Evolutionary conservation across 371 early-diverging fungal species (phyloP), one percentile per base, ranked within the genome.

Genomic region (Mucor piriformis): DNA sequence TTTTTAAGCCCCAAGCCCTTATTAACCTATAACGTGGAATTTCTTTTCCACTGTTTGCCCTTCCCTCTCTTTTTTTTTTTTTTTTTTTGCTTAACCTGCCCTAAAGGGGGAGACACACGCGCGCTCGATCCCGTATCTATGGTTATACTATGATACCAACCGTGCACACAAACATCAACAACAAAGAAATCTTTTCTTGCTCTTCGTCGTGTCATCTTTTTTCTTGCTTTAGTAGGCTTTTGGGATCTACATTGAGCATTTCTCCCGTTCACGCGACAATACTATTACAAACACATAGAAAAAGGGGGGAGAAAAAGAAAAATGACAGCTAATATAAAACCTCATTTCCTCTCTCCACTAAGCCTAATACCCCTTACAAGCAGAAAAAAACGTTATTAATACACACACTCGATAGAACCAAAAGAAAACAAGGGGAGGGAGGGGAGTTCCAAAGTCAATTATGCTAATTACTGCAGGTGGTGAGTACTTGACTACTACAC

Each of bases 391-490:
- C 38, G 4, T 1, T 8, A 29, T 29, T 29, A 29, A 29, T 24
- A 24, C 3, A 23, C 5, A 16, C 3, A 44, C 29, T 29, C 29
- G 4, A 29, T 6, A 29, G 29, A 29, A 29, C 4, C 6, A 29
- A 29, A 29, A 29, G 29, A 29, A 29, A 29, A 29, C 29, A 8
- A 29, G 29, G 29, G 29, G 6, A 29, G 29, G 29, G 8, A 23
- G 46, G 46, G 15, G 24, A 3, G 23, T 46, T 46, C 24, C 13
- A 46, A 40, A 53, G 54, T 53, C 54, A 53, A 53, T 53, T 53
- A 53, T 53, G 54, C 54, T 53, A 53, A 53, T 53, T 53, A 53
- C 54, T 53, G 54, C 54, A 53, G 54, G 54, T 53, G 54, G 54
- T 53, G 27, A 29, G 23, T 42, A 38, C 38, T 24, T 52, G 15